These are phyloP conservation scores for Phascolomyces articulosus DNA, from an alignment of 371 early-diverging fungal genomes.

Conservation along the genomic window DNA sequence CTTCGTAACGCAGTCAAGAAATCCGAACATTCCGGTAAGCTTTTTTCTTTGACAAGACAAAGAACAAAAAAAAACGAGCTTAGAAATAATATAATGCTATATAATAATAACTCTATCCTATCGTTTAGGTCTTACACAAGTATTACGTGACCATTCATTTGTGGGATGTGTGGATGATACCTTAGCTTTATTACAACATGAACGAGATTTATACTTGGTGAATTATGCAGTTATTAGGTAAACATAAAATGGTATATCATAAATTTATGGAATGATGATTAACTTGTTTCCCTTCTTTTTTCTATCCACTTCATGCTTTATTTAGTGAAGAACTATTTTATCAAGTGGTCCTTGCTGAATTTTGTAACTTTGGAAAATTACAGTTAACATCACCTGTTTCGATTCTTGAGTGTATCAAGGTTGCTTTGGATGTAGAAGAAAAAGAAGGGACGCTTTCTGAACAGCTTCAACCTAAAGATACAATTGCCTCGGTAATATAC, in stretches of 20 bases:
- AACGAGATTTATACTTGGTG: slow-evolving; percentile 80
- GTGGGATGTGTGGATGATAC: slow-evolving; percentile 89
- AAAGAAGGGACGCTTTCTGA: slow-evolving; percentile 44
- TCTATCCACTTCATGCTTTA: no score
- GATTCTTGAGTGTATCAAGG: slow-evolving; percentile 65
- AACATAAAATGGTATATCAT: not conserved
- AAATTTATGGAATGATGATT: not conserved
- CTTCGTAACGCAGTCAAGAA: slow-evolving; percentile 74
- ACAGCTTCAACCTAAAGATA: slow-evolving; percentile 50
- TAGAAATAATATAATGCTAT: not conserved
- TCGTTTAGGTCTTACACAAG: slow-evolving; percentile 65
- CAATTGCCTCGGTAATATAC: slow-evolving; percentile 57
- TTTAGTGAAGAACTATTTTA: slow-evolving; percentile 87
- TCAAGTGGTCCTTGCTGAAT: slow-evolving; percentile 79
- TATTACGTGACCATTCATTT: slow-evolving; percentile 81
- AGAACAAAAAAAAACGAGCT: no score
- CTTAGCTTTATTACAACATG: slow-evolving; percentile 79
- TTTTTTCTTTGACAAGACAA: not conserved
- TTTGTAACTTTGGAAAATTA: slow-evolving; percentile 85
- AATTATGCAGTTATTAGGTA: slow-evolving; percentile 77
- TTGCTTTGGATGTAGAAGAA: slow-evolving; percentile 67
- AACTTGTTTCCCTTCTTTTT: no score
- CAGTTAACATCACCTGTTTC: slow-evolving; percentile 62
- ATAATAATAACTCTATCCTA: no score
- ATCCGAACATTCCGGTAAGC: slow-evolving; percentile 59